These are phyloP conservation scores for Termitomyces sp. DNA, from an alignment of 768 basidiomycete species.

Conservation along the genomic window DNA sequence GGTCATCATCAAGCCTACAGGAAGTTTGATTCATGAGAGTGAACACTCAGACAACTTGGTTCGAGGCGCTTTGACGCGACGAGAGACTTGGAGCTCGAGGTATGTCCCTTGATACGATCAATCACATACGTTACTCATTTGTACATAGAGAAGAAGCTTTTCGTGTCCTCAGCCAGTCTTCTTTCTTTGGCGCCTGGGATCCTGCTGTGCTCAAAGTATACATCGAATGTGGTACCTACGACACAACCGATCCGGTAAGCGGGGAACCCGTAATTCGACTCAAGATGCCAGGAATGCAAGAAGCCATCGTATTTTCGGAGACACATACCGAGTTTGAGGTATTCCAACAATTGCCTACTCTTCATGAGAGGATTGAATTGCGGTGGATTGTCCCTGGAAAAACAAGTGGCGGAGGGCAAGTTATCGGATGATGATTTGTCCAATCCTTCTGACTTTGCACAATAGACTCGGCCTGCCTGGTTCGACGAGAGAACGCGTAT, in stretches of 20 bases:
- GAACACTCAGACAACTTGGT: slow-evolving; percentile 20
- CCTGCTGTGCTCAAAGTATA: slow-evolving; percentile 54
- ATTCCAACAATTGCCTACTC: slow-evolving; percentile 30
- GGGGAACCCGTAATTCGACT: slow-evolving; percentile 40
- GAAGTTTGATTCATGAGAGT: slow-evolving; percentile 4
- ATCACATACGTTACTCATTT: neutral
- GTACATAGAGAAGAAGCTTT: slow-evolving; percentile 54
- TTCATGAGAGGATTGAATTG: slow-evolving; percentile 47
- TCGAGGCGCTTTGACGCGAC: slow-evolving; percentile 47
- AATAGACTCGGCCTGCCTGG: slow-evolving; percentile 27
- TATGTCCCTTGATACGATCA: slow-evolving; percentile 15
- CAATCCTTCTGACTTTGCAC: neutral
- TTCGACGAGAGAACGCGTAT: slow-evolving; percentile 30
- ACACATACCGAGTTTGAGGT: slow-evolving; percentile 32
- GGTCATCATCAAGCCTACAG: slow-evolving; percentile 40
- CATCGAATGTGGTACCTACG: slow-evolving; percentile 50
- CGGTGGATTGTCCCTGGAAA: slow-evolving; percentile 52
- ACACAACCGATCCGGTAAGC: slow-evolving; percentile 18
- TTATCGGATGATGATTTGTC: neutral
- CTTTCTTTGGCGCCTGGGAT: slow-evolving; percentile 74
- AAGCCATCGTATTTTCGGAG: slow-evolving; percentile 58
- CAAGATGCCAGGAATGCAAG: slow-evolving; percentile 63
- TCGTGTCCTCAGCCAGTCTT: slow-evolving; percentile 36
- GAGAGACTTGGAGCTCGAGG: slow-evolving; percentile 61
- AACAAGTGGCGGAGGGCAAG: slow-evolving; percentile 28